Evolutionary conservation across 2,329 filamentous ascomycete genomes (phyloP).

Genomic region (Coniochaeta sp.): DNA sequence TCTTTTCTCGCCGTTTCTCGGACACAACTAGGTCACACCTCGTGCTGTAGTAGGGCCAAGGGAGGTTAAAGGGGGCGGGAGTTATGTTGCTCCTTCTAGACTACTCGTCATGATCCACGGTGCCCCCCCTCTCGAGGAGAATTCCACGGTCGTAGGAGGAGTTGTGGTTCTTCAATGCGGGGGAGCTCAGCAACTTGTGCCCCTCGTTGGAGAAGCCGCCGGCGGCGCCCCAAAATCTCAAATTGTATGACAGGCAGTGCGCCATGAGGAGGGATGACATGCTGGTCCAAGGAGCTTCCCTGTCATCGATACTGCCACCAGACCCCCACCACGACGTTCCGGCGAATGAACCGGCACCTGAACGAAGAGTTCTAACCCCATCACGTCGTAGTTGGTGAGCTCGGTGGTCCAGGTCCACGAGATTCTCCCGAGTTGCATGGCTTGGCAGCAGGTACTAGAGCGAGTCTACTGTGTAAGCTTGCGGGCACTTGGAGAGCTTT

Average conservation of each 20-base stretch:
- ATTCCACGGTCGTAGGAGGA: neutral
- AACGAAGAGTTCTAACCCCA: no score
- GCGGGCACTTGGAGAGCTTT: neutral
- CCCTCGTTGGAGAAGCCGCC: neutral
- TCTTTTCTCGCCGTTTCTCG: neutral
- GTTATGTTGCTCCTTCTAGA: neutral
- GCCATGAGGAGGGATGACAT: neutral
- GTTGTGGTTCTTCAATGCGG: neutral
- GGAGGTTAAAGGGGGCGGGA: neutral
- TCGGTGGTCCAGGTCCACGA: neutral
- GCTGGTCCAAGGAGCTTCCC: neutral
- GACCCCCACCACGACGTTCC: neutral
- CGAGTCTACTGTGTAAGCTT: no score
- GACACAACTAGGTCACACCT: neutral
- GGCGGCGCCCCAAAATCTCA: neutral
- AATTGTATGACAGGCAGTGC: neutral
- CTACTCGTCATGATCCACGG: neutral
- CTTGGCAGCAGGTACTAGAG: neutral
- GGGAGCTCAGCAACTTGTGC: neutral
- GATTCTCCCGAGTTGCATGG: neutral
- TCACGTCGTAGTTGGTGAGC: neutral
- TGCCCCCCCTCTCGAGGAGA: neutral
- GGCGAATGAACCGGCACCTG: neutral
- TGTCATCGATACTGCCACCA: neutral
- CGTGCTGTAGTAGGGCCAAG: neutral